Base-by-base conservation (phyloP, 2,329 filamentous ascomycete species). In the Talaromyces sp. region DNA sequence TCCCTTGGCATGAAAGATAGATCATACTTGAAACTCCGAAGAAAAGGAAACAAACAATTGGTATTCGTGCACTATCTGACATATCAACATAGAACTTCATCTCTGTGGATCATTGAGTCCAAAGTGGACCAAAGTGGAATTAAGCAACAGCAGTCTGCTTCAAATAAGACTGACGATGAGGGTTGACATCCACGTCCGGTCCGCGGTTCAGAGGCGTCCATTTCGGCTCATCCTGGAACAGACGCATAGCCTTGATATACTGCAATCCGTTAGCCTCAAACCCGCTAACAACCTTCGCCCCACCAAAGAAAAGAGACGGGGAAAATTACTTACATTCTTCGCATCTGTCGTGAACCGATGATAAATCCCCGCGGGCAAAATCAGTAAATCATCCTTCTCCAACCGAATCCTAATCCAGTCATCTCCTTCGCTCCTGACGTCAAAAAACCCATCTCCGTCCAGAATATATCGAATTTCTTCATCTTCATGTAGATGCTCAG, bases 151-250 rank as follows among this genome's bases (percentile, higher is more conserved):
- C 46, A 25, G 54, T 57, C 54, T 67, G 69, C 64, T 79, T 74
- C 37, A 96, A 80, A 71, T 99, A 99, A 56, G 86, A 85, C 82
- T 91, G 86, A 63, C 95, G 86, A 75, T 88, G 90, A 59, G 83
- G 79, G 77, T 98, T 99, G 64, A 75, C 75, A 73, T 98, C 92
- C 48, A 96, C 84, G 56, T 93, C 89, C 4, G 81, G 78, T 6
- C 84, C 86, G 62, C 95, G 86, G 80, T 96, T 96, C 68, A 99
- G 78, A 14, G 95, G 90, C 39, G 92, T 98, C 95, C 95, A 99
- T 79, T 98, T 97, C 37, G 95, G 95, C 78, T 98, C 93, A 67
- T 98, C 95, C 80, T 98, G 93, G 85, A 98, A 99, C 58, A 99
- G 82, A 63, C 95, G 86, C 91, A 98, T 93, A 14, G 95, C 95